These are phyloP conservation scores for Amylocarpus encephaloides DNA, from an alignment of 2,329 filamentous ascomycete genomes.

Conservation along the genomic window DNA sequence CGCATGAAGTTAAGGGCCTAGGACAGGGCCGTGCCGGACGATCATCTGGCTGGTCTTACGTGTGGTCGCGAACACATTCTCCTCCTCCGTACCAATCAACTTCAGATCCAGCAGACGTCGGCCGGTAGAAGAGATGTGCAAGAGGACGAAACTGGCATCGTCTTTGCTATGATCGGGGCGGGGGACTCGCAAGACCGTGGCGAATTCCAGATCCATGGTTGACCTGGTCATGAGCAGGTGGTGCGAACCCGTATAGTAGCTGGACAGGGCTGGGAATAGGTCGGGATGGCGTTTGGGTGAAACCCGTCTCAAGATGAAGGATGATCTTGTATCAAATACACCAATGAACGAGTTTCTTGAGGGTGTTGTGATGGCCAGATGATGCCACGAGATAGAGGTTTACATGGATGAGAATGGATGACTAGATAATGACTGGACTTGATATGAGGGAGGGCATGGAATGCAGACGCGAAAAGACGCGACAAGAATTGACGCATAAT, in stretches of 20 bases:
- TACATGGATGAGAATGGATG: too few species aligned
- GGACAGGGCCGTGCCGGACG: slow-evolving; percentile 18
- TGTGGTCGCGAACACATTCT: slow-evolving; percentile 22
- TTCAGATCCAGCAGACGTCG: slow-evolving; percentile 54
- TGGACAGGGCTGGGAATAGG: too few species aligned
- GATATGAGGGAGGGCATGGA: too few species aligned
- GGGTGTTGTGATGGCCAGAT: too few species aligned
- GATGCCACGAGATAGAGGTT: too few species aligned
- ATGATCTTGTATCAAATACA: too few species aligned
- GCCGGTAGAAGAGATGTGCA: slow-evolving; percentile 49
- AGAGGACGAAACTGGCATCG: slow-evolving; percentile 48
- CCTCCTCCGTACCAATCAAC: slow-evolving; percentile 57
- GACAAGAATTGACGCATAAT: too few species aligned
- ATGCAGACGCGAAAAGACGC: too few species aligned
- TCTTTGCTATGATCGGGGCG: slow-evolving; percentile 48
- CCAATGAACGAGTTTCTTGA: too few species aligned
- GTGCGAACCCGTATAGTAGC: not conserved
- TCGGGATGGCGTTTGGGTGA: too few species aligned
- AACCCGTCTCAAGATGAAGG: too few species aligned
- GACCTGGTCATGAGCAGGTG: not conserved
- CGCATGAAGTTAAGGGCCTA: slow-evolving; percentile 25
- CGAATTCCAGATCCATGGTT: slow-evolving; percentile 16
- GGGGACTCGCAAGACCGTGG: slow-evolving; percentile 48
- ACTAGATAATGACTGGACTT: too few species aligned
- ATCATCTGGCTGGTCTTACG: slow-evolving; percentile 24